Evolutionary conservation across 495 filamentous ascomycete genomes (phyloP).

Genomic region (Talaromyces ruber): DNA sequence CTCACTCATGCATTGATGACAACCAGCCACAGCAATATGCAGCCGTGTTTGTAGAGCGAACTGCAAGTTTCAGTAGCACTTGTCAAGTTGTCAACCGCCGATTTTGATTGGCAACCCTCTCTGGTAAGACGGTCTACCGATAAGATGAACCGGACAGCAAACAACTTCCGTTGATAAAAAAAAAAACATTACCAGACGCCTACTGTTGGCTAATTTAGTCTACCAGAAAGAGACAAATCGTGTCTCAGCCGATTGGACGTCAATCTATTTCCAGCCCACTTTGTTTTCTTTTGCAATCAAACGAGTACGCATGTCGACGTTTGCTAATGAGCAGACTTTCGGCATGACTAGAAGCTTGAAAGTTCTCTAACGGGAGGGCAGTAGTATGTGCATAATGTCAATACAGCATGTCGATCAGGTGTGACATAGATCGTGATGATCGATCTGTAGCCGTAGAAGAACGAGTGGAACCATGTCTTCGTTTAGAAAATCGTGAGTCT

Average conservation of each 20-base stretch:
- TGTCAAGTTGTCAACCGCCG: not conserved
- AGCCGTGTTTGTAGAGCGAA: not conserved
- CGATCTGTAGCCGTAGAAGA: not conserved
- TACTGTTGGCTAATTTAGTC: not conserved
- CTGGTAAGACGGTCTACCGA: not conserved
- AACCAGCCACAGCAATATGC: not conserved
- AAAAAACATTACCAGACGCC: not conserved
- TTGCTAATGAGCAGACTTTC: not conserved
- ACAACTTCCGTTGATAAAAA: not conserved
- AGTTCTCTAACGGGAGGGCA: not conserved
- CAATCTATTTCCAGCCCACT: not conserved
- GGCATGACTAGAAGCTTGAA: not conserved
- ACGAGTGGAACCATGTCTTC: not conserved
- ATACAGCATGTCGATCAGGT: not conserved
- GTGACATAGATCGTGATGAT: not conserved
- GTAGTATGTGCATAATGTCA: not conserved
- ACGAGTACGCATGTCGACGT: not conserved
- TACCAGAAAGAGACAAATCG: not conserved
- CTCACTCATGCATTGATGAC: not conserved
- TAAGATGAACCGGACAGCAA: not conserved
- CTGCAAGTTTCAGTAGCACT: not conserved
- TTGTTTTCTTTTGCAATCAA: not conserved
- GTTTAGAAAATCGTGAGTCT: not conserved
- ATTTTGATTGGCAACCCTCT: not conserved
- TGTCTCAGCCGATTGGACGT: not conserved